Conservation (phyloP, 495 filamentous ascomycete species). For the Penicillium daleae region DNA sequence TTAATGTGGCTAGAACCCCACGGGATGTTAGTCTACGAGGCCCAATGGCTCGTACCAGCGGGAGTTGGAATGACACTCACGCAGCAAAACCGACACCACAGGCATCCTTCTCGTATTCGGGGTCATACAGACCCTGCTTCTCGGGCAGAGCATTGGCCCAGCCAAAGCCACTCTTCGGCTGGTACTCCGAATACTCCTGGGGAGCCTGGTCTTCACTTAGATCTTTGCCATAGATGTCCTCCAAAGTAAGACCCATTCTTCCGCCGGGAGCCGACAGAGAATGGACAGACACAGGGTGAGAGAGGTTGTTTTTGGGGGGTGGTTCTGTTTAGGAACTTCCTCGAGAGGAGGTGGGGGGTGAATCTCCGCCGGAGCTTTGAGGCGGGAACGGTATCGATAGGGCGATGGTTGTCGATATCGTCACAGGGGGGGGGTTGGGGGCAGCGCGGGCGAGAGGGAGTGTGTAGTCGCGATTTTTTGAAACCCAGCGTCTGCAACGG, state of each 20-base stretch:
- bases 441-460: constrained; percentile 32
- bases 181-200: constrained; percentile 77
- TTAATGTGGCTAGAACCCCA: constrained; percentile 82
- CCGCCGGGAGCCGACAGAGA: constrained; percentile 53
- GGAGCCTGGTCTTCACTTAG: constrained; percentile 63
- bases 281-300: constrained; percentile 33
- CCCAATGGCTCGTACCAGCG: constrained; percentile 8
- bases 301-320: constrained; percentile 15
- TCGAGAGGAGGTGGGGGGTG: constrained; percentile 6
- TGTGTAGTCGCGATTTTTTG: constrained; percentile 7
- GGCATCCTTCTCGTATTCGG: constrained; percentile 96
- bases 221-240: constrained; percentile 66
- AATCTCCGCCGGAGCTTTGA: constrained; percentile 26
- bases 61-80: constrained; percentile 60
- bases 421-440: constrained; percentile 30
- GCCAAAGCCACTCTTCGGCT: constrained; percentile 83
- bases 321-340: constrained; percentile 14
- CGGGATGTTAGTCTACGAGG: constrained; percentile 12
- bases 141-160: constrained; percentile 95
- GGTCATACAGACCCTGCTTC: constrained; percentile 98
- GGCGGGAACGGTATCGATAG: constrained; percentile 25
- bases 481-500: constrained; percentile 33
- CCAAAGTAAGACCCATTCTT: constrained; percentile 72
- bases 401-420: constrained; percentile 29
- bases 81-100: constrained; percentile 99